Evolutionary conservation across 1,139 yeast genomes (phyloP).

Genomic region (Magnusiomyces sp.): DNA sequence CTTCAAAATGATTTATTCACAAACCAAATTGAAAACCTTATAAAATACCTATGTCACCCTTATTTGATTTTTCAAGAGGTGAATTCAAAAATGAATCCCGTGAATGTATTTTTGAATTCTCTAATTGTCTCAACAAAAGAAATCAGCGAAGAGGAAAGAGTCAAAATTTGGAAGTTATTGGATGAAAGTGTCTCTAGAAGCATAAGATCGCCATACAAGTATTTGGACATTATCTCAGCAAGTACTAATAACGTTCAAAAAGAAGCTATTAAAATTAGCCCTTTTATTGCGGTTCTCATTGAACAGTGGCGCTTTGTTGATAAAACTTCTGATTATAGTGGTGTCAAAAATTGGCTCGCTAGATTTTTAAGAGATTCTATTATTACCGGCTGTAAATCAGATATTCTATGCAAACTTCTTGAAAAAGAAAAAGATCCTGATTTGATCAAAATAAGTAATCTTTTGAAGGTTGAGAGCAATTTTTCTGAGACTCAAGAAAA

Average conservation of each 20-base stretch:
- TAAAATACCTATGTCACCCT: constrained; percentile 36
- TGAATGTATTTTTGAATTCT: constrained; percentile 26
- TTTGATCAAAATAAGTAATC: too few species aligned
- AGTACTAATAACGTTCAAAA: constrained; percentile 13
- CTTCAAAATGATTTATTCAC: constrained; percentile 30
- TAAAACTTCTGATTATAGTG: constrained; percentile 24
- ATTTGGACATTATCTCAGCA: constrained; percentile 54
- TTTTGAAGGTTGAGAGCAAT: too few species aligned
- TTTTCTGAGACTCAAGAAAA: too few species aligned
- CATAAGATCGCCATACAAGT: constrained; percentile 71
- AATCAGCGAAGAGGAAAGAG: constrained; percentile 14
- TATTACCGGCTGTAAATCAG: constrained; percentile 24
- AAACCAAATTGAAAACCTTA: constrained; percentile 34
- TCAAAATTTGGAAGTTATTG: constrained; percentile 46
- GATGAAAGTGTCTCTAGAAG: constrained; percentile 70
- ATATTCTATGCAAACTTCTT: constrained; percentile 12
- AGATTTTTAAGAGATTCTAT: constrained; percentile 31
- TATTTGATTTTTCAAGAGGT: constrained; percentile 43
- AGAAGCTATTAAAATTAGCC: constrained; percentile 40
- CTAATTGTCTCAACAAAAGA: constrained; percentile 12
- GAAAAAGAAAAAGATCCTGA: constrained; percentile 3
- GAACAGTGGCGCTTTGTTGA: constrained; percentile 68
- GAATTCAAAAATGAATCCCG: constrained; percentile 29
- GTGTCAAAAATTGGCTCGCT: constrained; percentile 43
- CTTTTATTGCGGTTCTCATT: constrained; percentile 54